Conservation (phyloP, 2,329 filamentous ascomycete species). For the Aspergillus neotritici region DNA sequence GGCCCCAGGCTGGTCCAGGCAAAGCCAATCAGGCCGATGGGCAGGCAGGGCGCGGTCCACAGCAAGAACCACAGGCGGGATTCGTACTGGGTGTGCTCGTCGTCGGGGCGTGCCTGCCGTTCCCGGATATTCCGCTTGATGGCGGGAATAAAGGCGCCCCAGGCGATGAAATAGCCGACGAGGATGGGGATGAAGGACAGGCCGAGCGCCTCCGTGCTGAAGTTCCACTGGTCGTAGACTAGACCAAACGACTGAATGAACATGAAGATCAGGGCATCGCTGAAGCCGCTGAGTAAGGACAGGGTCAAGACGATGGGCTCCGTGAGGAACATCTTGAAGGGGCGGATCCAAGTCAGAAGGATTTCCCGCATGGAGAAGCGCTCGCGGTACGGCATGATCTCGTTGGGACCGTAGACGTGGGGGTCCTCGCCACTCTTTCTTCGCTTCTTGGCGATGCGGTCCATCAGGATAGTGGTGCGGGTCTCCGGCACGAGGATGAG, state of each 20-base stretch:
- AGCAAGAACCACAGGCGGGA: constrained; percentile 57
- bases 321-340: constrained; percentile 59
- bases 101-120: constrained; percentile 42
- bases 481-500: constrained; percentile 71
- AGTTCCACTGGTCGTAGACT: constrained; percentile 57
- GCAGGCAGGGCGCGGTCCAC: constrained; percentile 54
- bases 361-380: constrained; percentile 57
- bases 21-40: constrained; percentile 58
- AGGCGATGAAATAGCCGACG: constrained; percentile 57
- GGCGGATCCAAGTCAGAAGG: constrained; percentile 52
- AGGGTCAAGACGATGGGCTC: constrained; percentile 60
- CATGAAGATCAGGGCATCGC: constrained; percentile 61
- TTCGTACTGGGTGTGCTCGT: constrained; percentile 59
- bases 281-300: constrained; percentile 59
- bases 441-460: constrained; percentile 69
- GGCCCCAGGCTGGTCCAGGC: constrained; percentile 56
- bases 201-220: constrained; percentile 45
- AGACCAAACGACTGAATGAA: constrained; percentile 58
- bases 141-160: constrained; percentile 52
- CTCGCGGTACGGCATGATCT: constrained; percentile 56
- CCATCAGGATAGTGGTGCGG: constrained; percentile 68
- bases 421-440: constrained; percentile 54
- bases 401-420: constrained; percentile 67
- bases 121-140: constrained; percentile 48
- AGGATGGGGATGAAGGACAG: constrained; percentile 53